phyloP scores from a whole-genome alignment of 2,329 filamentous ascomycete genomes.

The Pyrenophora graminea region DNA sequence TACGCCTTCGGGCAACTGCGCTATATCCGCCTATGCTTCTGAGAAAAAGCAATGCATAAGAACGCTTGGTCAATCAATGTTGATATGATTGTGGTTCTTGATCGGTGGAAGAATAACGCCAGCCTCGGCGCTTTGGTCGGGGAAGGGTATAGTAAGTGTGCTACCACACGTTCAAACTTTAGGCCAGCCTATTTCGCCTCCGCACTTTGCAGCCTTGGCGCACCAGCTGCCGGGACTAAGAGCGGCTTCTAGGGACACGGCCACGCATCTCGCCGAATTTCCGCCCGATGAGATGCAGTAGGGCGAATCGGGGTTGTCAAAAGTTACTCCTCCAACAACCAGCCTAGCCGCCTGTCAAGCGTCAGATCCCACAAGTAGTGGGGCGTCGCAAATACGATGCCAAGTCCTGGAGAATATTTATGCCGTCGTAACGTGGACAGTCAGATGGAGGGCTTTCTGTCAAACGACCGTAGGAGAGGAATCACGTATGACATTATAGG shows the following conservation, averaged over 20 bases:
- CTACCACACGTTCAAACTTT: background rate
- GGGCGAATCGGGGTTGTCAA: too few relatives aligned
- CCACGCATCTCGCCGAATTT: too few relatives aligned
- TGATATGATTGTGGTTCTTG: slow-evolving; percentile 98
- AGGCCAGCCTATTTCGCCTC: slow-evolving; percentile 2
- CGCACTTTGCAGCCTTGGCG: background rate
- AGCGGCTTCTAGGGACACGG: too few relatives aligned
- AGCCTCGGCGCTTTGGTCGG: background rate
- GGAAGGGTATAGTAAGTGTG: slow-evolving; percentile 2
- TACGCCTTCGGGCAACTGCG: background rate
- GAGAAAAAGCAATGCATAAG: too few relatives aligned
- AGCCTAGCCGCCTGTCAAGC: background rate
- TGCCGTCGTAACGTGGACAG: too few relatives aligned
- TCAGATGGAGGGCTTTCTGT: too few relatives aligned
- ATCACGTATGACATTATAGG: too few relatives aligned
- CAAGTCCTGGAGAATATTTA: too few relatives aligned
- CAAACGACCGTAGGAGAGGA: too few relatives aligned
- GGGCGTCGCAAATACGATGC: background rate
- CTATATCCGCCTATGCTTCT: background rate
- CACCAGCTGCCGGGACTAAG: slow-evolving; percentile 4
- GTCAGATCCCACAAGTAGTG: background rate
- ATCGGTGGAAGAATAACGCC: slow-evolving; percentile 77
- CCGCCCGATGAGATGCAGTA: too few relatives aligned
- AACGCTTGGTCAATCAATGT: slow-evolving; percentile 82
- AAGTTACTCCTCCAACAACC: too few relatives aligned